Base-by-base conservation (phyloP, 257 asterid species). In the Solanum etuberosum region DNA sequence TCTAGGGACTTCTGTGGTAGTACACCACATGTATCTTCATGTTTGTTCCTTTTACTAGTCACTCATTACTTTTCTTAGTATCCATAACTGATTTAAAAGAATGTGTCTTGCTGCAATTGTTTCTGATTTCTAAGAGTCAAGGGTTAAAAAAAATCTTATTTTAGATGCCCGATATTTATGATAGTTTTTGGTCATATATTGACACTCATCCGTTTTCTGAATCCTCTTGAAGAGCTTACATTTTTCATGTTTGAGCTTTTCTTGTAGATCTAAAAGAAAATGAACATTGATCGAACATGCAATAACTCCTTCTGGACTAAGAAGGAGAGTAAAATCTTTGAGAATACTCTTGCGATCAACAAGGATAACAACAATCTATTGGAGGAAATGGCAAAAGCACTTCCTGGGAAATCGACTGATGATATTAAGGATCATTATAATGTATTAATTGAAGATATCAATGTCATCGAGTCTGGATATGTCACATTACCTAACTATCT, bases 321-420 rank as follows among this genome's bases (percentile, higher is more conserved):
- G 88, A 92, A 92, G 85, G 91, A 91, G 90, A 83, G 91, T 83
- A 89, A 91, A 90, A 92, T 92, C 63, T 91, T 89, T 54, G 94
- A 91, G 87, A 89, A 85, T 86, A 92, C 90, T 31, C 83, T 93
- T n/a, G 90, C 89, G 12, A 27, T 83, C 59, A 65, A 86, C 88
- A 74, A 68, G 37, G 88, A 90, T 37, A 48, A 48, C 57, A 59
- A 65, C 23, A 63, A 86, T 88, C 86, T 32, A 23, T 89, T 92
- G 90, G 86, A 81, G 65, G 90, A 89, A 77, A 90, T 90, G 34
- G 87, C 86, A 23, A 85, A 71, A 20, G 91, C 90, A 35, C 91
- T 91, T 85, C 91, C 92, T 23, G 91, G 91, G 1, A 91, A 88
- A 63, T 84, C 92, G 57, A 6, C 85, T 71, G 92, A 91, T 67